A percentile compares a stretch with the other conserved stretches of the same genome.
Conservation (phyloP, 352 stramenopile species). For the Pythium dissimile region DNA sequence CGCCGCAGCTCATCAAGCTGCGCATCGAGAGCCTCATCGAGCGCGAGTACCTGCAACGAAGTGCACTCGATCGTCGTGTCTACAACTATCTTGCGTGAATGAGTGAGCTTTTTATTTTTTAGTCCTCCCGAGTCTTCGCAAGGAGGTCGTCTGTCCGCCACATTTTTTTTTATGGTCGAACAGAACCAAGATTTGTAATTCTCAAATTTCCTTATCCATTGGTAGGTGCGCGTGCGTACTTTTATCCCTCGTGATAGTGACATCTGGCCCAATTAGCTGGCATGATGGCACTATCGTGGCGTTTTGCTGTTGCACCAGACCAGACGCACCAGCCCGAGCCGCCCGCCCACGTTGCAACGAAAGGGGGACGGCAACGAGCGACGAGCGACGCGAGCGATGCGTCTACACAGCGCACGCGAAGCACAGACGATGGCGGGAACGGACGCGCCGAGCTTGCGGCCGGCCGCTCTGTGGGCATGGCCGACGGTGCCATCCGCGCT, state of each 20-base stretch:
- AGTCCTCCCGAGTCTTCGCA: not conserved
- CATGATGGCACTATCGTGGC: slow-evolving; percentile 4
- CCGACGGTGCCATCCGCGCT: not conserved
- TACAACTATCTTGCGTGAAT: slow-evolving; percentile 98
- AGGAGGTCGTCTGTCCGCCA: not conserved
- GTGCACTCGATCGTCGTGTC: slow-evolving; percentile 87
- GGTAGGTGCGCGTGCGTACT: slow-evolving; percentile 10
- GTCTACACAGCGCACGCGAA: too few species aligned
- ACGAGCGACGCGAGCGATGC: too few species aligned
- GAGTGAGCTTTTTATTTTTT: not conserved
- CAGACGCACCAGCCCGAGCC: not conserved
- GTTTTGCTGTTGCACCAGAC: not conserved
- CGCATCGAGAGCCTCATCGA: slow-evolving; percentile 99
- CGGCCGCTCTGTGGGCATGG: not conserved
- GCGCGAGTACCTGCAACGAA: slow-evolving; percentile 97
- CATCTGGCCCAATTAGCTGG: too few species aligned
- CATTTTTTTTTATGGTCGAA: not conserved
- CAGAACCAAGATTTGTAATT: not conserved
- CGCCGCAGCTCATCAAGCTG: slow-evolving; percentile 97
- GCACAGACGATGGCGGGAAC: not conserved
- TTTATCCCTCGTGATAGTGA: not conserved
- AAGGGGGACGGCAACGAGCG: not conserved
- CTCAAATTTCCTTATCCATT: slow-evolving; percentile 4
- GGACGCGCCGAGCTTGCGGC: too few species aligned
- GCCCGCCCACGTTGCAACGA: not conserved